Evolutionary conservation across 768 basidiomycete genomes (phyloP).

Genomic region (Mycena polygramma): DNA sequence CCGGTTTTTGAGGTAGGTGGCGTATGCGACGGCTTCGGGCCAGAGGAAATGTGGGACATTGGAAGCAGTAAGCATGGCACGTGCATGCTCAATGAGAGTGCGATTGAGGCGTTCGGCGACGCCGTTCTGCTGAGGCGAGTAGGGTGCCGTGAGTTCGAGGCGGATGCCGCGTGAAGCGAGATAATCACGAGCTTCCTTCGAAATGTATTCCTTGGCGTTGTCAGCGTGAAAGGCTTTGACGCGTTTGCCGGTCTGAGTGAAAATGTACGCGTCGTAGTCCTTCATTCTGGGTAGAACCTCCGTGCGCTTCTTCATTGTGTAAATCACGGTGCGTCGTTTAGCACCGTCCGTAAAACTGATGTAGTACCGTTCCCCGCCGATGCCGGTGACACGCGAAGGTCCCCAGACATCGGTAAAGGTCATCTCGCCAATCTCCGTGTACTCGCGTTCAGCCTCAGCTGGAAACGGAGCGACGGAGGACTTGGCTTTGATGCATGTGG

Average conservation of each 20-base stretch:
- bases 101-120: conserved; percentile 46
- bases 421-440: conserved; percentile 37
- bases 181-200: conserved; percentile 22
- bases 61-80: conserved; percentile 39
- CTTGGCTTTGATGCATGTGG: conserved; percentile 43
- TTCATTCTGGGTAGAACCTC: conserved; percentile 20
- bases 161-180: conserved; percentile 39
- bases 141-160: neutral
- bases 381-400: conserved; percentile 32
- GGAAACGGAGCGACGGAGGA: conserved; percentile 38
- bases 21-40: conserved; percentile 35
- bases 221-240: conserved; percentile 21
- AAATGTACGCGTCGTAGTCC: conserved; percentile 21
- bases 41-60: conserved; percentile 37
- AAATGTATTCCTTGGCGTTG: conserved; percentile 20
- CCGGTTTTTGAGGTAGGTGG: conserved; percentile 41
- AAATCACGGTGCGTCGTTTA: conserved; percentile 12
- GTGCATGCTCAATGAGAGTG: conserved; percentile 38
- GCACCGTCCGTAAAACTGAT: conserved; percentile 35
- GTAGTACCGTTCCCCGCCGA: conserved; percentile 25
- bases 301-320: conserved; percentile 19
- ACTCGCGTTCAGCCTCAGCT: conserved; percentile 2
- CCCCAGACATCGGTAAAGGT: conserved; percentile 41
- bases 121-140: conserved; percentile 47
- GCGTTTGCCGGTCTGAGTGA: neutral